Base-by-base conservation (phyloP, 345 rosid species). In the Boechera retrofracta region DNA sequence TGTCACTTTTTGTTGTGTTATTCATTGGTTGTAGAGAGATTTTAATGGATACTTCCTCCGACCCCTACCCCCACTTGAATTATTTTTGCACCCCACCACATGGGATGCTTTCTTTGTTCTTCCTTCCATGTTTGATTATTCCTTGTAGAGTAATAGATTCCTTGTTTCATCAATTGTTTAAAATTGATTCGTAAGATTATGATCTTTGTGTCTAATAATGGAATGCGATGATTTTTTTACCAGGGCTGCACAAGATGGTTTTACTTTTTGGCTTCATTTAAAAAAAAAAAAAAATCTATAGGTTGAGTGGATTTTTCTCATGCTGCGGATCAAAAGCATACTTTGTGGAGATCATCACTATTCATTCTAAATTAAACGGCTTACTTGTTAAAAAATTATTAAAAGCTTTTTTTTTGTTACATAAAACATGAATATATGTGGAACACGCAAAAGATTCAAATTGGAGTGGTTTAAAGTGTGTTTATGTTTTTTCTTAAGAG, bases 91-190 rank as follows among this genome's bases (percentile, higher is more conserved):
- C 24, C 75, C 38, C 21, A 76, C 56, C 76, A 77, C 80, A 71
- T 77, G 80, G 65, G 76, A 63, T 77, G 76, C 80, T 69, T 77
- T 61, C 58, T 54, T 70, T 24, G 35, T 69, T 77, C 59, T 55
- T 62, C 13, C 51, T 21, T 45, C 76, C 71, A 70, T 63, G 53
- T 56, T 77, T 71, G 60, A 55, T 70, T 70, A 77, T 77, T 70
- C 75, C 53, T 54, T 45, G 65, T 7, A 4, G 31, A 62, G 11
- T 29, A 62, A n/a, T 36, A 45, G 1, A 48, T 33, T 36, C 53
- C 60, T 36, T 74, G 67, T 58, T 13, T 75, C 70, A 57, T 47
- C 53, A 45, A 3, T 6, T 35, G 4, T 49, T 49, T 49, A 1
- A 21, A n/a, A 5, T 49, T 13, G 7, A 5, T 16, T 73, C 39